phyloP scores from a whole-genome alignment of 2,329 filamentous ascomycete species.

The Xylariaceae sp. region DNA sequence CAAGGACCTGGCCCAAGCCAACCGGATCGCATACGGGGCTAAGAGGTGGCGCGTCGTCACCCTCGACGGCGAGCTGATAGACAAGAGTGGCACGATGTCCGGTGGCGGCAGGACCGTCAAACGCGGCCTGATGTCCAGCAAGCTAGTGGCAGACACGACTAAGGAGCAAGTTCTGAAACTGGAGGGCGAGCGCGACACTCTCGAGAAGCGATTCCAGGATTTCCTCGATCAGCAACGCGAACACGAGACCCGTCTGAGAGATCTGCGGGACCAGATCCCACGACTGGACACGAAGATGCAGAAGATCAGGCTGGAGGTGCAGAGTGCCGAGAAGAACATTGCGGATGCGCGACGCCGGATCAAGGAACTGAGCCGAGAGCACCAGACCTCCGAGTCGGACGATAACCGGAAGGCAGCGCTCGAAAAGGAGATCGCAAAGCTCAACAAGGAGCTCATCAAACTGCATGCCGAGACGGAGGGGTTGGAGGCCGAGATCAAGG shows the following conservation, averaged over 20 bases:
- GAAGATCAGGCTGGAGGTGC: slow-evolving; percentile 82
- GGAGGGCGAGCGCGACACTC: slow-evolving; percentile 76
- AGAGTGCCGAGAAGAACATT: slow-evolving; percentile 79
- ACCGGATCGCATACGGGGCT: slow-evolving; percentile 91
- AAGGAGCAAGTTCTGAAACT: slow-evolving; percentile 86
- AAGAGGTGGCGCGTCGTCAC: slow-evolving; percentile 95
- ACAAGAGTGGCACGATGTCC: slow-evolving; percentile 98
- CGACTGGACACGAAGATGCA: slow-evolving; percentile 84
- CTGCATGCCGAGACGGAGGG: slow-evolving; percentile 81
- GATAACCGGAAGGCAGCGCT: slow-evolving; percentile 66
- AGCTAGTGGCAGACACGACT: slow-evolving; percentile 77
- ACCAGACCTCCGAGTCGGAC: slow-evolving; percentile 75
- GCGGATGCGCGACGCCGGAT: slow-evolving; percentile 78
- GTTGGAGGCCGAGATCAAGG: slow-evolving; percentile 88
- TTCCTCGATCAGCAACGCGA: slow-evolving; percentile 82
- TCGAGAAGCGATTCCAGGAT: slow-evolving; percentile 76
- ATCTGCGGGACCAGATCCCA: slow-evolving; percentile 73
- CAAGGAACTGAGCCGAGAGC: slow-evolving; percentile 75
- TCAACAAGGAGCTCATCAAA: slow-evolving; percentile 73
- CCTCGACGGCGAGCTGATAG: slow-evolving; percentile 88
- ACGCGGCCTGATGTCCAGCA: slow-evolving; percentile 93
- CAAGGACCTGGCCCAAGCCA: slow-evolving; percentile 87
- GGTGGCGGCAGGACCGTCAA: slow-evolving; percentile 89
- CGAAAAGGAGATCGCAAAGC: slow-evolving; percentile 69
- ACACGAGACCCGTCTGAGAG: slow-evolving; percentile 66